These are phyloP conservation scores for Kurtzmaniella quercitrusa DNA, from an alignment of 1,139 yeast genomes.

Conservation along the genomic window DNA sequence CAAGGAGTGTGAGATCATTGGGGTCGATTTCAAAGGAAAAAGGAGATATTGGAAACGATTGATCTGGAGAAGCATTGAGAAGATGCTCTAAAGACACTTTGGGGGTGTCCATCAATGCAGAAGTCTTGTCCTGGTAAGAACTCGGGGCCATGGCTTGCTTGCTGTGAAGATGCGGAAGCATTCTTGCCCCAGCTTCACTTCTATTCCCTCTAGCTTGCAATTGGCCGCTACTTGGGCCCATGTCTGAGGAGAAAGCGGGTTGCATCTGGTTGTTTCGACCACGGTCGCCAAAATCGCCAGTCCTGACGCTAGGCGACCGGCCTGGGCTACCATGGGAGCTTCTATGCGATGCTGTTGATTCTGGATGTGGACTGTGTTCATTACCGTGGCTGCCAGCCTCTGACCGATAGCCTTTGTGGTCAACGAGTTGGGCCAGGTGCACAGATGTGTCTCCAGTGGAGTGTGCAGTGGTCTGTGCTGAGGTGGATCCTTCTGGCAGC, in stretches of 20 bases:
- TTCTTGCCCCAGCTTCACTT: neutral
- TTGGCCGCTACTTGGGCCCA: neutral
- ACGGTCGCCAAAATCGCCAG: too few relatives aligned
- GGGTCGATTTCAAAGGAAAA: slow-evolving; percentile 9
- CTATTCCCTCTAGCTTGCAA: neutral
- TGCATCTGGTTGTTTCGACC: too few relatives aligned
- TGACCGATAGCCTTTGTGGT: neutral
- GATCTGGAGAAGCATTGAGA: neutral
- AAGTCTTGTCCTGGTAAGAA: slow-evolving; percentile 4
- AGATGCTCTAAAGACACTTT: neutral
- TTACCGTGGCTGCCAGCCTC: neutral
- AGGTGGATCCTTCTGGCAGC: neutral
- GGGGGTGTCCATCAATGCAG: slow-evolving; percentile 9
- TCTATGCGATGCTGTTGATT: too few relatives aligned
- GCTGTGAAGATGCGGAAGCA: neutral
- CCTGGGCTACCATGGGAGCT: too few relatives aligned
- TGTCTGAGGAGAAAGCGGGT: too few relatives aligned
- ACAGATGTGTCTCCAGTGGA: neutral
- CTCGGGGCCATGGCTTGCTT: neutral
- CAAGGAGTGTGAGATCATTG: slow-evolving; percentile 36
- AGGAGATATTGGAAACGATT: slow-evolving; percentile 3
- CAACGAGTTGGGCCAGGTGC: neutral
- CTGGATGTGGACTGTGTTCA: neutral
- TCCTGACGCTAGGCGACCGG: too few relatives aligned
- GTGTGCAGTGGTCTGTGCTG: slow-evolving; percentile 1